These are phyloP conservation scores for Paraglomus brasilianum DNA, from an alignment of 192 early-diverging fungal genomes.

Conservation along the genomic window DNA sequence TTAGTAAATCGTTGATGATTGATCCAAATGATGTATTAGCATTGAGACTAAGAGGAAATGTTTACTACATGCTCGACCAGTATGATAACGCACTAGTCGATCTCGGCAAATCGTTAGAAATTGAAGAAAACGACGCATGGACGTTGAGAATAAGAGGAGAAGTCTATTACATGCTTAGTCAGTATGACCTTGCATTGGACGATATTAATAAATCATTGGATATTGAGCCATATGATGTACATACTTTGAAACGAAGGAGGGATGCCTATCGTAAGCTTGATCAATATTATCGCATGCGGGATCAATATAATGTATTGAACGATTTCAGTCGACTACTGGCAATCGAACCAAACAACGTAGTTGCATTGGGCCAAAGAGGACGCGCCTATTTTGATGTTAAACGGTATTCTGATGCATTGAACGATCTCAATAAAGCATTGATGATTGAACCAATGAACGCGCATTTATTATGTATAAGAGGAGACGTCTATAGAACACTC, in stretches of 20 bases:
- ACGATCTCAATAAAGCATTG: neutral
- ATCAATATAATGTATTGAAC: neutral
- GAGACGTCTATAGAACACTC: conserved; percentile 4
- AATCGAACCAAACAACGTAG: conserved; percentile 10
- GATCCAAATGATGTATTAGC: conserved; percentile 9
- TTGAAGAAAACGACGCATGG: neutral
- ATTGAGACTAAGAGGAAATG: conserved; percentile 5
- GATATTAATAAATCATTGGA: neutral
- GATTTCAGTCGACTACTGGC: conserved; percentile 1
- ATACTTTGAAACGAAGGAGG: neutral
- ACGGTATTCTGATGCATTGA: neutral
- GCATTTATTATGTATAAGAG: neutral
- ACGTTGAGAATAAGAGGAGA: conserved; percentile 12
- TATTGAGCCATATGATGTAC: neutral
- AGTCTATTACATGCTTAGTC: neutral
- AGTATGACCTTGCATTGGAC: neutral
- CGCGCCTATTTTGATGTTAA: neutral
- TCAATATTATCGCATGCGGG: neutral
- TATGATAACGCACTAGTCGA: neutral
- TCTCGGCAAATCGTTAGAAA: conserved; percentile 1
- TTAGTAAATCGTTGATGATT: neutral
- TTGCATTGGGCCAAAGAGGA: conserved; percentile 19
- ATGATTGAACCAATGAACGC: neutral
- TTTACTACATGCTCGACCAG: neutral
- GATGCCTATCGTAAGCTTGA: conserved; percentile 7